Evolutionary conservation across 1,284 basidiomycete genomes (phyloP).

Genomic region (Cystobasidiaceae sp.): DNA sequence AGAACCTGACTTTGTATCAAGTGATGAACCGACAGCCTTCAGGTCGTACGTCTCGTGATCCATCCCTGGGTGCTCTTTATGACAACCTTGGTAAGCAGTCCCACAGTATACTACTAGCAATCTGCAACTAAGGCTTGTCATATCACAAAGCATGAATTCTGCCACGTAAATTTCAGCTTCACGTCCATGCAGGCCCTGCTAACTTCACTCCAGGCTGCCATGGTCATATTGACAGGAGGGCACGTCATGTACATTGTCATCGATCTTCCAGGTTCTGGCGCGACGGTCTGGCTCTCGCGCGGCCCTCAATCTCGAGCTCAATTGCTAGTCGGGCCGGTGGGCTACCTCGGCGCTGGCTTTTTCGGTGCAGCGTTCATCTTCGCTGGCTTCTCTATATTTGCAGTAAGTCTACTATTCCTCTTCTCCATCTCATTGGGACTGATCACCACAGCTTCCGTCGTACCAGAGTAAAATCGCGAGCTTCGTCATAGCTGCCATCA

Average conservation of each 20-base stretch:
- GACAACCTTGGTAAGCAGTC: too few relatives aligned
- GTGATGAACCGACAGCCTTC: not conserved
- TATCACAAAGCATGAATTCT: conserved; percentile 21
- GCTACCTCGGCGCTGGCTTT: conserved; percentile 9
- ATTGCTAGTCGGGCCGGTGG: not conserved
- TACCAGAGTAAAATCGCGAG: conserved; percentile 25
- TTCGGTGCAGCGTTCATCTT: conserved; percentile 7
- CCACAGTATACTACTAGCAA: too few relatives aligned
- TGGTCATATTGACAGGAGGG: conserved; percentile 2
- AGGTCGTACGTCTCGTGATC: conserved; percentile 1
- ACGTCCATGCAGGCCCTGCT: too few relatives aligned
- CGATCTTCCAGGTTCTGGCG: not conserved
- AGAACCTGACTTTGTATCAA: too few relatives aligned
- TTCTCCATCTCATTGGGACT: not conserved
- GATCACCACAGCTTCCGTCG: not conserved
- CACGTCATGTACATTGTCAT: not conserved
- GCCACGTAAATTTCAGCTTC: not conserved
- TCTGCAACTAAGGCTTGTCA: too few relatives aligned
- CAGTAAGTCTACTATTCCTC: not conserved
- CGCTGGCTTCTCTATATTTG: conserved; percentile 16
- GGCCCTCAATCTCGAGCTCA: not conserved
- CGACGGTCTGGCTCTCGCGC: not conserved
- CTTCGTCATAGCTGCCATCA: not conserved
- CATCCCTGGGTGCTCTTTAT: conserved; percentile 22
- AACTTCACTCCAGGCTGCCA: not conserved